Evolutionary conservation across 495 filamentous ascomycete species (phyloP).

Genomic region (Platismatia glauca): DNA sequence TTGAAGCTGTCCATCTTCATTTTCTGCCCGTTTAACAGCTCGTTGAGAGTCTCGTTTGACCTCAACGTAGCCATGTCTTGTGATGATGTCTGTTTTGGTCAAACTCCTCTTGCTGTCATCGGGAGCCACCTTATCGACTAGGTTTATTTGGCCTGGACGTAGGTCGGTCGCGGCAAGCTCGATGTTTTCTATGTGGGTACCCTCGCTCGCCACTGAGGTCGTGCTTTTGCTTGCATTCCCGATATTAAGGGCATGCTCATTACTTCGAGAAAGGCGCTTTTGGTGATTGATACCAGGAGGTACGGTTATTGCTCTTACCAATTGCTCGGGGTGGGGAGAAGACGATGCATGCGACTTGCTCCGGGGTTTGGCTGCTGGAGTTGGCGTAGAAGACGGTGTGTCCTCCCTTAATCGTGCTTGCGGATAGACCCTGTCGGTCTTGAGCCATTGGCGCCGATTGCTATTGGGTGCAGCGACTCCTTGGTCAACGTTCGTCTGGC

Average conservation of each 20-base stretch:
- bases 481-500: neutral
- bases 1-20: conserved; percentile 3
- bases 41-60: conserved; percentile 12
- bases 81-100: neutral
- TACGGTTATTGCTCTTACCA: neutral
- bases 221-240: neutral
- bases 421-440: conserved; percentile 5
- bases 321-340: neutral
- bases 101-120: neutral
- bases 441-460: conserved; percentile 2
- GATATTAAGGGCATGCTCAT: neutral
- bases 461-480: neutral
- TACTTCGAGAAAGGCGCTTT: neutral
- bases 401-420: neutral
- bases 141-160: neutral
- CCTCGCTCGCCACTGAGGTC: neutral
- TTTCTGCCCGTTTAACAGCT: neutral
- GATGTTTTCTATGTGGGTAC: neutral
- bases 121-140: neutral
- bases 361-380: neutral
- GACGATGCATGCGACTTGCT: neutral
- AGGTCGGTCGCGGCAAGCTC: neutral
- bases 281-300: neutral
- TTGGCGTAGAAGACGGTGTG: conserved; percentile 11
- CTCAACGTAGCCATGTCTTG: neutral